Percentiles rank a stretch among this genome's conserved stretches.
Conservation (phyloP, 2,329 filamentous ascomycete species). For the Verticillium longisporum region DNA sequence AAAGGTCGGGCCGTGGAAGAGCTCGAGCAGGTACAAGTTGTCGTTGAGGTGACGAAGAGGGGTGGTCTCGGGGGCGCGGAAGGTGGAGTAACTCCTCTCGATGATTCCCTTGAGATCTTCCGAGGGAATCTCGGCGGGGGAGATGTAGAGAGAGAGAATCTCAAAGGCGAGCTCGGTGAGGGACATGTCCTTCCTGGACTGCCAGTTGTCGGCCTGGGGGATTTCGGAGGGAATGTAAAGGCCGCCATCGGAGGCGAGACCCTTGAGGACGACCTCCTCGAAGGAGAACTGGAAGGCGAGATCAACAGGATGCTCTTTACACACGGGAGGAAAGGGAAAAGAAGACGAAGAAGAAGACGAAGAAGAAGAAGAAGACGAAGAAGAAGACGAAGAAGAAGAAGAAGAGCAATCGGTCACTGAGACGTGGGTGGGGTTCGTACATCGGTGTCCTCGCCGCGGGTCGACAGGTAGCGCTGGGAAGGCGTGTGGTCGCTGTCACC, state of each 20-base stretch:
- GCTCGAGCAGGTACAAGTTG: constrained; percentile 80
- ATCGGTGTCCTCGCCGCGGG: constrained; percentile 41
- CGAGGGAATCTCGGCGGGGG: constrained; percentile 70
- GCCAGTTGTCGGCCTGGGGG: constrained; percentile 57
- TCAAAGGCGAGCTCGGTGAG: constrained; percentile 79
- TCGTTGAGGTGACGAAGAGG: constrained; percentile 72
- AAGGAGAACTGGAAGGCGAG: constrained; percentile 62
- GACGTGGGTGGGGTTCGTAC: constrained; percentile 22
- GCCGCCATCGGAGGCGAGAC: constrained; percentile 78
- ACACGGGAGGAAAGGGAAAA: too few species aligned
- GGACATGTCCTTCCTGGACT: constrained; percentile 70
- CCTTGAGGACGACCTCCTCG: constrained; percentile 85
- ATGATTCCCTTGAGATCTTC: constrained; percentile 79
- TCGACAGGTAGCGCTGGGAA: constrained; percentile 44
- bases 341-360: background rate
- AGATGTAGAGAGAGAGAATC: constrained; percentile 85
- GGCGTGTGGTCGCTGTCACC: constrained; percentile 29
- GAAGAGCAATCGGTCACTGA: background rate
- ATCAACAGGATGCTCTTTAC: background rate
- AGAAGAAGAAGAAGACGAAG: too few species aligned
- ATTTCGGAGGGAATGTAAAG: constrained; percentile 85
- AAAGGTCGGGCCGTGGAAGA: constrained; percentile 94
- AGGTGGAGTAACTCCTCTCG: constrained; percentile 79
- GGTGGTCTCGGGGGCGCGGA: constrained; percentile 71
- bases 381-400: too few species aligned